Evolutionary conservation across 306 rosid genomes (phyloP).

Genomic region (Prosopis cineraria): DNA sequence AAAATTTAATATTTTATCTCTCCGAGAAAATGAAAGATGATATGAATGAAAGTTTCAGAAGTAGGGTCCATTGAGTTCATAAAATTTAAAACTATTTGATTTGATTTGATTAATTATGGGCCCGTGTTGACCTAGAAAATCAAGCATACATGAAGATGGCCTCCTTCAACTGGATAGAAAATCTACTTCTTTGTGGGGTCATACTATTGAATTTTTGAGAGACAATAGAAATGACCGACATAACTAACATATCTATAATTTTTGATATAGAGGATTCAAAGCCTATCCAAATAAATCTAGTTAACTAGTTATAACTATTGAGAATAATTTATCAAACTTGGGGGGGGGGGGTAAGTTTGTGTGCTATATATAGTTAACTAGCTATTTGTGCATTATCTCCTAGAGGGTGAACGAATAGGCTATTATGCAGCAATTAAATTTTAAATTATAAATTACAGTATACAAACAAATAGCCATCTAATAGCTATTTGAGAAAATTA

Average conservation of each 20-base stretch:
- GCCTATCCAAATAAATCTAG: not conserved
- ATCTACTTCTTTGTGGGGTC: constrained; percentile 4
- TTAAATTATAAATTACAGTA: no score
- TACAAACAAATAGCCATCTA: no score
- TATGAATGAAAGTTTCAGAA: not conserved
- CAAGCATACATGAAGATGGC: not conserved
- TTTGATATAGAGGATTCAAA: not conserved
- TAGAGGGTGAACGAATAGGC: no score
- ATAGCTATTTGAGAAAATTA: no score
- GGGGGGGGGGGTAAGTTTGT: no score
- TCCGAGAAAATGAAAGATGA: constrained; percentile 1
- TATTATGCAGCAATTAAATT: no score
- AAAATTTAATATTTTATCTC: not conserved
- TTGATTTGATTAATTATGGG: not conserved
- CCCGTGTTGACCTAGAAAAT: not conserved
- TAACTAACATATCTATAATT: not conserved
- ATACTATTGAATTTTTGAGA: not conserved
- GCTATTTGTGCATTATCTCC: no score
- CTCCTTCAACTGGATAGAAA: not conserved
- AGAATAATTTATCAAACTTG: no score
- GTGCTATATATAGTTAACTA: no score
- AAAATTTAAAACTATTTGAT: not conserved
- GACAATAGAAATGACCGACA: not conserved
- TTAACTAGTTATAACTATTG: no score
- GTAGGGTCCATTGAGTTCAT: constrained; percentile 1